Evolutionary conservation across 495 filamentous ascomycete species (phyloP), one percentile per base, ranked within the genome.

Genomic region (Penicillium lividum): DNA sequence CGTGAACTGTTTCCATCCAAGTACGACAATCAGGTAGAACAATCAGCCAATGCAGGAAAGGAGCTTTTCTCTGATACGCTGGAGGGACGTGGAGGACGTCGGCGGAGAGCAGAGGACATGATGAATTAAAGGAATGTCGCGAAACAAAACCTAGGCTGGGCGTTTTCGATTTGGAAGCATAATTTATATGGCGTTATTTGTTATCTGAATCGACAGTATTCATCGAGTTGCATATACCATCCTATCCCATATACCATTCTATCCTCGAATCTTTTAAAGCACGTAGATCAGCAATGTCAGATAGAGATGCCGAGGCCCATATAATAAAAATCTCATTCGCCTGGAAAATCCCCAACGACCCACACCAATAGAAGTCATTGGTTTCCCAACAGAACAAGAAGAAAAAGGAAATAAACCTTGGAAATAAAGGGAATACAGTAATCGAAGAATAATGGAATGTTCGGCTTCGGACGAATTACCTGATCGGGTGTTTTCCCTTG

Each of bases 1-100:
- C 86, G 82, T 53, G 89, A 92, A 67, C 70, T 92, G 13, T 92
- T 92, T 56, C 88, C 89, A 9, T 79, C 80, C 5, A 88, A 85
- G 58, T 84, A 84, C 54, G 80, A 77, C 29, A 69, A 77, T 15
- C 64, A 66, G 15, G 28, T 28, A 0, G 28, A 7, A n/a, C 38
- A 40, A 13, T 29, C 27, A n/a, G 30, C 49, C 15, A 90, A 91
- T 70, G 72, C 83, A 6, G 84, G 83, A 28, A 92, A 91, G 72
- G 89, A 92, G 67, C 72, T 93, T 7, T 91, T 93, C 56, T 69
- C 73, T 3, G 78, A 80, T 34, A 83, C 76, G 49, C 56, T 80
- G n/a, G 72, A 77, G 54, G 80, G 80, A 10, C 70, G 79, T 48
- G 80, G 79, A 34, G 77, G 76, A 16, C 76, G 71, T 42, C 72